Percentiles rank a stretch among this genome's conserved stretches.
Conservation (phyloP, 225 moss, liverwort and hornwort genomes). For the Thuidium tamariscinum region DNA sequence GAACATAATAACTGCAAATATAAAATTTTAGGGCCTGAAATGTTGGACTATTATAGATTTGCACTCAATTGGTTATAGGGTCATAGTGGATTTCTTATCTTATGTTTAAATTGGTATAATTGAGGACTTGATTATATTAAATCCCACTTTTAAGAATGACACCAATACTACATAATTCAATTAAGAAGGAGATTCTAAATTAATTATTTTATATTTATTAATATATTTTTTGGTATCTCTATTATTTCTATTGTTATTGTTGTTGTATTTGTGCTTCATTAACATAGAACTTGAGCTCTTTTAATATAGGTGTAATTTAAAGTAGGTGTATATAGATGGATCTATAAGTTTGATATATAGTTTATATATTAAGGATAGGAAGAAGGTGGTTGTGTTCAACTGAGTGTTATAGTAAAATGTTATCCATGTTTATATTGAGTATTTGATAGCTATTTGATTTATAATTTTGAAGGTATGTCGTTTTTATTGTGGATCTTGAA, state of each 20-base stretch:
- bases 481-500: too few relatives aligned
- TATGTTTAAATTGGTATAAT: neutral
- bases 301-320: neutral
- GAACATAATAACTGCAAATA: neutral
- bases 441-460: too few relatives aligned
- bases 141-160: neutral
- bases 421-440: too few relatives aligned
- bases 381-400: too few relatives aligned
- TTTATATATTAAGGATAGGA: too few relatives aligned
- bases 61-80: neutral
- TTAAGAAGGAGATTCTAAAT: neutral
- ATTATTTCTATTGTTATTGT: neutral
- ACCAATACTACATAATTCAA: neutral
- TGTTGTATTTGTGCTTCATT: neutral
- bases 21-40: neutral
- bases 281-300: neutral
- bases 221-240: neutral
- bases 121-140: neutral
- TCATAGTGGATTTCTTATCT: rapidly evolving
- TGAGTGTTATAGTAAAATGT: too few relatives aligned
- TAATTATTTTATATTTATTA: neutral
- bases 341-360: too few relatives aligned
- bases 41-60: neutral
- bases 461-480: too few relatives aligned
- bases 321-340: too few relatives aligned